phyloP scores from a whole-genome alignment of 176 grass and related monocot genomes.

The Aegilops speltoides region DNA sequence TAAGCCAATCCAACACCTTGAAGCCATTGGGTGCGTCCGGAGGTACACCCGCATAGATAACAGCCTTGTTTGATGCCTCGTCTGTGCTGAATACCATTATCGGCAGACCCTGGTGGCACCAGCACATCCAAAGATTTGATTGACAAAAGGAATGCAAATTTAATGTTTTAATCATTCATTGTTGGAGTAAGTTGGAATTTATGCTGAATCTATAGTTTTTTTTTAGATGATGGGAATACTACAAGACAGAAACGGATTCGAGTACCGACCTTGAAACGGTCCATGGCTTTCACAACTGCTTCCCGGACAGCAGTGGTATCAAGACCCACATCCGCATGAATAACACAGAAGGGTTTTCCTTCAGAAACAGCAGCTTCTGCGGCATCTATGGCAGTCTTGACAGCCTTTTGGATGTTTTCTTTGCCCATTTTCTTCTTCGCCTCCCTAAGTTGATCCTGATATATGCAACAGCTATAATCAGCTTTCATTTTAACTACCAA shows the following conservation, averaged over 20 bases:
- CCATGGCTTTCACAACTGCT: conserved; percentile 80
- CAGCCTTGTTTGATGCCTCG: conserved; percentile 67
- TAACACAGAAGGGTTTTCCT: conserved; percentile 63
- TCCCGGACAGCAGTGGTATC: conserved; percentile 78
- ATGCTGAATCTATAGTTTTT: background rate
- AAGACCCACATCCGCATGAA: conserved; percentile 66
- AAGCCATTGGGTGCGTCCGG: conserved; percentile 37
- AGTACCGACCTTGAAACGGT: conserved; percentile 32
- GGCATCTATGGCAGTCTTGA: conserved; percentile 57
- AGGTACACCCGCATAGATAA: conserved; percentile 78
- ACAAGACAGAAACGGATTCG: background rate
- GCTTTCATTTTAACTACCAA: background rate
- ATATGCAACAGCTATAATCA: background rate
- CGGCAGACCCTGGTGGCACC: conserved; percentile 3
- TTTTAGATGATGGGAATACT: background rate
- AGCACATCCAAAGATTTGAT: background rate
- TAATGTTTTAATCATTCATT: background rate
- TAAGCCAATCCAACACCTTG: conserved; percentile 80
- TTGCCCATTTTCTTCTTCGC: conserved; percentile 89
- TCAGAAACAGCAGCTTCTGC: conserved; percentile 71
- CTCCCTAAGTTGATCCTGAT: conserved; percentile 78
- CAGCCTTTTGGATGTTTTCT: conserved; percentile 81
- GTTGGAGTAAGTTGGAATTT: background rate
- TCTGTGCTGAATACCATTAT: conserved; percentile 92
- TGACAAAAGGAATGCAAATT: background rate